Conservation (phyloP, 2,329 filamentous ascomycete species). For the Paecilomyces sp. region DNA sequence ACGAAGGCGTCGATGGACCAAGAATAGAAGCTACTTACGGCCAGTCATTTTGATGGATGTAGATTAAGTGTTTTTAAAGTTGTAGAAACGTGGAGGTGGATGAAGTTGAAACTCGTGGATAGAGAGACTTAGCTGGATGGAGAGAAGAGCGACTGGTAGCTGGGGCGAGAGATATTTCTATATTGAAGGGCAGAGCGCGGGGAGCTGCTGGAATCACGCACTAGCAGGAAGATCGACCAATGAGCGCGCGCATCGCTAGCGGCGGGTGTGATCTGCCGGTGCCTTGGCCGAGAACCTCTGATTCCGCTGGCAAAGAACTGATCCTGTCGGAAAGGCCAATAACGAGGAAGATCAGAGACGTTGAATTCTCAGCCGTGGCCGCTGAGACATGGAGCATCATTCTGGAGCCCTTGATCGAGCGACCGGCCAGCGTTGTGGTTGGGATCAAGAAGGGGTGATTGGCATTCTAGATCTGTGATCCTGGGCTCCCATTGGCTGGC, state of each 20-base stretch:
- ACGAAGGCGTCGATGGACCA: slow-evolving; percentile 1
- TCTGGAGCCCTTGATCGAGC: slow-evolving; percentile 9
- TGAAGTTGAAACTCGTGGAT: slow-evolving; percentile 14
- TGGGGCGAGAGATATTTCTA: slow-evolving; percentile 35
- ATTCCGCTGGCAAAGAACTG: slow-evolving; percentile 16
- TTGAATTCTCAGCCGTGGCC: slow-evolving; percentile 10
- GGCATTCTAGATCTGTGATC: slow-evolving; percentile 29
- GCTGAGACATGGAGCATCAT: slow-evolving; percentile 6
- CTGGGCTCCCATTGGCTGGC: slow-evolving; percentile 27
- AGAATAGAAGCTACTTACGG: slow-evolving; percentile 39
- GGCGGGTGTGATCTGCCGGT: slow-evolving; percentile 20
- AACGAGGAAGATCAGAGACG: slow-evolving; percentile 14
- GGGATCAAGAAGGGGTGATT: slow-evolving; percentile 25
- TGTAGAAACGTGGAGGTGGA: slow-evolving; percentile 11
- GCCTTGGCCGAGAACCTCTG: slow-evolving; percentile 18
- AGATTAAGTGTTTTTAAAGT: slow-evolving; percentile 19
- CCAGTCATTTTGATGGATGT: slow-evolving; percentile 53
- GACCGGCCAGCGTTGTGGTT: slow-evolving; percentile 15
- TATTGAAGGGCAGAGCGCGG: slow-evolving; percentile 17
- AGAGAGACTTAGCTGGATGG: slow-evolving; percentile 13
- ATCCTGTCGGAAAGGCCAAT: slow-evolving; percentile 15
- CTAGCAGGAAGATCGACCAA: slow-evolving; percentile 27
- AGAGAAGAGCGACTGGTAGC: slow-evolving; percentile 10
- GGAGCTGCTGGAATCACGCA: slow-evolving; percentile 30
- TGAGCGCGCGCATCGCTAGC: slow-evolving; percentile 23